Evolutionary conservation across 2,329 filamentous ascomycete genomes (phyloP).

Genomic region (Colletotrichum musicola): DNA sequence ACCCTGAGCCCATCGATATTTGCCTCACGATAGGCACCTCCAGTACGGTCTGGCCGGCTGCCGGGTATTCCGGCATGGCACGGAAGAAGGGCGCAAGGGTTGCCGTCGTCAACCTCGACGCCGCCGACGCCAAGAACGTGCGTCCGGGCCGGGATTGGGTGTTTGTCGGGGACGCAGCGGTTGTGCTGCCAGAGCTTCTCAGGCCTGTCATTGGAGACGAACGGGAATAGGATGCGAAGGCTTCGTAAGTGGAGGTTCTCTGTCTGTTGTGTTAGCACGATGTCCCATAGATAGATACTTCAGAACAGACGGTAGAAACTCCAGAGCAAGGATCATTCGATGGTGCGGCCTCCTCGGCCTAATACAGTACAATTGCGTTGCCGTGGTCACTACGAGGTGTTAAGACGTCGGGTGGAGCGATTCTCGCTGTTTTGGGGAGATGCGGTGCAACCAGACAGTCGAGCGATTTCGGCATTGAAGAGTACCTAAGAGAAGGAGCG

Average conservation of each 20-base stretch:
- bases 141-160: conserved; percentile 35
- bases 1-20: conserved; percentile 64
- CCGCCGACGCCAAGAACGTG: conserved; percentile 42
- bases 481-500: not conserved
- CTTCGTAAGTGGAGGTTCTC: no score
- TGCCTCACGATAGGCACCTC: conserved; percentile 77
- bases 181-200: conserved; percentile 34
- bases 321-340: no score
- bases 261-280: no score
- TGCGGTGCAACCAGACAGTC: conserved; percentile 7
- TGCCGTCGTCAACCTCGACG: conserved; percentile 74
- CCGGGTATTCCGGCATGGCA: conserved; percentile 69
- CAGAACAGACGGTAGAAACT: no score
- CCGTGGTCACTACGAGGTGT: no score
- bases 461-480: conserved; percentile 6
- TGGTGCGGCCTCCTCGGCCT: no score
- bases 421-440: not conserved
- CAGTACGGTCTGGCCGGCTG: conserved; percentile 73
- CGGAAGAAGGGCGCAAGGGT: conserved; percentile 68
- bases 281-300: no score
- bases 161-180: conserved; percentile 38
- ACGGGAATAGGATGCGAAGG: no score
- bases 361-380: no score
- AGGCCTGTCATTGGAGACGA: conserved; percentile 31
- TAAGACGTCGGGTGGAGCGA: no score